These are phyloP conservation scores for Aspergillus kassunensis DNA, from an alignment of 495 filamentous ascomycete genomes.

Conservation along the genomic window DNA sequence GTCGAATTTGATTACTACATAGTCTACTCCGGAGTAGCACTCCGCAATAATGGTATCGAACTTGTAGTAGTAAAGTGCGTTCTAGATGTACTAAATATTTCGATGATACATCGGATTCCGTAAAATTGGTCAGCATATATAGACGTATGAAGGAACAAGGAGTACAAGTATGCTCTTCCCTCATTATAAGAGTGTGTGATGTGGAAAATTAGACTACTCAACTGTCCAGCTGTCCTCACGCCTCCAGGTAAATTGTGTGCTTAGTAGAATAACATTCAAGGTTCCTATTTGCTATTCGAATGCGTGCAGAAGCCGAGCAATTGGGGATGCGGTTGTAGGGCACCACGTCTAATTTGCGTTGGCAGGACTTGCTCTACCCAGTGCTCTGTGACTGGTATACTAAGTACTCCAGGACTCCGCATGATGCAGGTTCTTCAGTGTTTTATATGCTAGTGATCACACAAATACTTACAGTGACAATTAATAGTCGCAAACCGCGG, in stretches of 20 bases:
- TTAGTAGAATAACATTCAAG: too few species aligned
- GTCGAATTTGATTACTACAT: too few species aligned
- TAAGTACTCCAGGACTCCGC: neutral
- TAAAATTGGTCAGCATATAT: too few species aligned
- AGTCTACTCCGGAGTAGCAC: too few species aligned
- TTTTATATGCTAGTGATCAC: neutral
- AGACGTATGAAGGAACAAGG: too few species aligned
- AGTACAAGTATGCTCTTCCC: too few species aligned
- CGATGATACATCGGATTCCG: too few species aligned
- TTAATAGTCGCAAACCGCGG: slow-evolving; percentile 4
- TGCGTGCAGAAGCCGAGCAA: slow-evolving; percentile 7
- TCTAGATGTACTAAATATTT: too few species aligned
- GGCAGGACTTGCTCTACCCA: slow-evolving; percentile 6
- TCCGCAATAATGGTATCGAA: too few species aligned
- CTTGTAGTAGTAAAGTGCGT: too few species aligned
- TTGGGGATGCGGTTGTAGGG: slow-evolving; percentile 13
- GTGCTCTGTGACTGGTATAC: neutral
- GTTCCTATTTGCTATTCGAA: neutral
- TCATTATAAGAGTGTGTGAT: too few species aligned
- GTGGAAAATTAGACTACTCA: neutral
- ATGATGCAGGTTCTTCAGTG: neutral
- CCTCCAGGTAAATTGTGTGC: too few species aligned
- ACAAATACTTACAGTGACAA: neutral
- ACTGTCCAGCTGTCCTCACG: neutral
- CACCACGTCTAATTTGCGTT: slow-evolving; percentile 20